Conservation (phyloP, 352 stramenopile species). For the Pseudoperonospora humuli region DNA sequence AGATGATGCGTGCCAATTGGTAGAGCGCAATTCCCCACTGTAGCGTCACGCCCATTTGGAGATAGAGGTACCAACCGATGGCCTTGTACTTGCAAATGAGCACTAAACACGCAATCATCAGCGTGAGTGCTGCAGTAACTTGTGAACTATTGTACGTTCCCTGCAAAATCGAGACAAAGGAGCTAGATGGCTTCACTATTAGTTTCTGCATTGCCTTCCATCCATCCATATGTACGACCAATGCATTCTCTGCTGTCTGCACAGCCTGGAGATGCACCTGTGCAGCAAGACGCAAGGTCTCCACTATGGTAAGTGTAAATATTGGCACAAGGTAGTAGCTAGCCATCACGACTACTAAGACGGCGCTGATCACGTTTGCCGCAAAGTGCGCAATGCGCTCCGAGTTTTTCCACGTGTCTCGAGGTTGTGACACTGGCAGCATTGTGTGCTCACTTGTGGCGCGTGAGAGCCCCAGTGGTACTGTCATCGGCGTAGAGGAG, state of each 20-base stretch:
- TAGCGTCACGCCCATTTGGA: slow-evolving; percentile 47
- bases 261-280: slow-evolving; percentile 15
- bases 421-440: slow-evolving; percentile 13
- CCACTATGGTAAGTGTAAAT: slow-evolving; percentile 22
- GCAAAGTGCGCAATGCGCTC: slow-evolving; percentile 62
- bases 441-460: slow-evolving; percentile 12
- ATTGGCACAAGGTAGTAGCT: slow-evolving; percentile 37
- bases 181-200: slow-evolving; percentile 20
- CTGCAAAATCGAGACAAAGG: slow-evolving; percentile 16
- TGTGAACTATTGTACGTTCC: slow-evolving; percentile 28
- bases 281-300: slow-evolving; percentile 29
- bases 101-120: slow-evolving; percentile 18
- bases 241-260: slow-evolving; percentile 18
- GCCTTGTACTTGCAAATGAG: slow-evolving; percentile 52
- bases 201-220: slow-evolving; percentile 23
- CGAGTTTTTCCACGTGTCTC: slow-evolving; percentile 52
- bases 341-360: slow-evolving; percentile 37
- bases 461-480: slow-evolving; percentile 5
- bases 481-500: background rate
- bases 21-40: slow-evolving; percentile 73
- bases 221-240: slow-evolving; percentile 20
- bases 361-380: slow-evolving; percentile 51
- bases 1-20: slow-evolving; percentile 46
- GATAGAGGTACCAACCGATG: slow-evolving; percentile 50
- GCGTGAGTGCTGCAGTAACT: slow-evolving; percentile 30